Evolutionary conservation across 306 rosid species (phyloP).

Genomic region (Mimosa pudica): DNA sequence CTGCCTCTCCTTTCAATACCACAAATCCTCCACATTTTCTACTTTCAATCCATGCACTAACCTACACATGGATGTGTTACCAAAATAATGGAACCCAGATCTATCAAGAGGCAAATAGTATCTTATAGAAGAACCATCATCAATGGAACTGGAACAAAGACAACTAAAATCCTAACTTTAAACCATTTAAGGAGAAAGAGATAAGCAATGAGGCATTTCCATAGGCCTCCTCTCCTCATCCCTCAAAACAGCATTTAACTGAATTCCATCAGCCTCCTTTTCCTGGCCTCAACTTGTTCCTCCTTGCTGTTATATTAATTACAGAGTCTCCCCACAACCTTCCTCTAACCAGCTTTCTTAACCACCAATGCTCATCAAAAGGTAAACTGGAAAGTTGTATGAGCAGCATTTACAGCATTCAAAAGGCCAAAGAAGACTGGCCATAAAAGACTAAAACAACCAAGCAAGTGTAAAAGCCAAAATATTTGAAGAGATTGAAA

Average conservation of each 20-base stretch:
- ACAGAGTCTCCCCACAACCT: neutral
- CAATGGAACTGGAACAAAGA: neutral
- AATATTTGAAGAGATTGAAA: neutral
- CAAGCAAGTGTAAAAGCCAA: neutral
- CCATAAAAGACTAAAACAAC: neutral
- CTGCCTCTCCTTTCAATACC: neutral
- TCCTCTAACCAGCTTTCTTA: neutral
- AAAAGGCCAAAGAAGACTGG: neutral
- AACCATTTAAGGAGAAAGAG: neutral
- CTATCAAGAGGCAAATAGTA: neutral
- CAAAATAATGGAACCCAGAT: neutral
- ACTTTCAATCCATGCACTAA: neutral
- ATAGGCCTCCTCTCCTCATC: neutral
- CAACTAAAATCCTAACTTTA: neutral
- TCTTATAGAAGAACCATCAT: neutral
- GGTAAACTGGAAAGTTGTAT: neutral
- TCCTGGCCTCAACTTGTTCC: neutral
- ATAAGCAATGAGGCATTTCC: neutral
- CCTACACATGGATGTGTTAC: neutral
- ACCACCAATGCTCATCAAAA: neutral
- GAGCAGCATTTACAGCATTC: slow-evolving; percentile 3
- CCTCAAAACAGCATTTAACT: neutral
- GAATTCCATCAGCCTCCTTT: neutral
- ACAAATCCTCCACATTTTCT: neutral
- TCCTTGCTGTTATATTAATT: neutral